Conservation (phyloP, 768 basidiomycete species). For the Cystofilobasidium macerans region DNA sequence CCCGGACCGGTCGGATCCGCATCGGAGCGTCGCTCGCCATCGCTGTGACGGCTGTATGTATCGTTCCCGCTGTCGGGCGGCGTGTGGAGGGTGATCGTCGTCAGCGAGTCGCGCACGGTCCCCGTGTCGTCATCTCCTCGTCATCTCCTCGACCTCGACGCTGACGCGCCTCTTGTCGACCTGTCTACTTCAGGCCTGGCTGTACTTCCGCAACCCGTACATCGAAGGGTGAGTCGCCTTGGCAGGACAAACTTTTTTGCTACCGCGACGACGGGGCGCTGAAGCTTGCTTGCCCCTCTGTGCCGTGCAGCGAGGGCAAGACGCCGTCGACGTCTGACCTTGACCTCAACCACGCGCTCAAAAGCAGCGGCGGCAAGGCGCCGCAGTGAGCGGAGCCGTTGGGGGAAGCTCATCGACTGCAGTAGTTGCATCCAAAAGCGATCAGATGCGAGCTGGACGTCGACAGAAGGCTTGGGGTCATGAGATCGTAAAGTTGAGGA, state of each 20-base stretch:
- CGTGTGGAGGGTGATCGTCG: too few species aligned
- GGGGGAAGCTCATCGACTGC: too few species aligned
- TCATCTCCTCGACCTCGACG: too few species aligned
- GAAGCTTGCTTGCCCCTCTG: too few species aligned
- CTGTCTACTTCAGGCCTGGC: background rate
- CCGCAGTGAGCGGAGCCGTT: too few species aligned
- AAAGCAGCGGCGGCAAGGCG: background rate
- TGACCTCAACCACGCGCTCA: background rate
- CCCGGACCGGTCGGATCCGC: background rate
- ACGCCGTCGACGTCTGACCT: background rate
- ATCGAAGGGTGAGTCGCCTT: background rate
- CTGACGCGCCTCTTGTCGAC: too few species aligned
- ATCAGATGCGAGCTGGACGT: too few species aligned
- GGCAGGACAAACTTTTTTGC: too few species aligned
- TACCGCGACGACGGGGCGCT: too few species aligned
- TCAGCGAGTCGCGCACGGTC: too few species aligned
- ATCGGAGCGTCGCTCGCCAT: background rate
- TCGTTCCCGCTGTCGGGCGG: background rate
- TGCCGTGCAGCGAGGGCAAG: background rate
- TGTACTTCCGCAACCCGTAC: constrained; percentile 5
- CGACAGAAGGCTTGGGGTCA: background rate
- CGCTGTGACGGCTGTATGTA: background rate
- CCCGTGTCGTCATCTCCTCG: too few species aligned
- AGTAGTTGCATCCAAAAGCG: too few species aligned
- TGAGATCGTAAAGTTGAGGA: background rate